These are phyloP conservation scores for Penicillium coffeae DNA, from an alignment of 495 filamentous ascomycete species.

Conservation along the genomic window DNA sequence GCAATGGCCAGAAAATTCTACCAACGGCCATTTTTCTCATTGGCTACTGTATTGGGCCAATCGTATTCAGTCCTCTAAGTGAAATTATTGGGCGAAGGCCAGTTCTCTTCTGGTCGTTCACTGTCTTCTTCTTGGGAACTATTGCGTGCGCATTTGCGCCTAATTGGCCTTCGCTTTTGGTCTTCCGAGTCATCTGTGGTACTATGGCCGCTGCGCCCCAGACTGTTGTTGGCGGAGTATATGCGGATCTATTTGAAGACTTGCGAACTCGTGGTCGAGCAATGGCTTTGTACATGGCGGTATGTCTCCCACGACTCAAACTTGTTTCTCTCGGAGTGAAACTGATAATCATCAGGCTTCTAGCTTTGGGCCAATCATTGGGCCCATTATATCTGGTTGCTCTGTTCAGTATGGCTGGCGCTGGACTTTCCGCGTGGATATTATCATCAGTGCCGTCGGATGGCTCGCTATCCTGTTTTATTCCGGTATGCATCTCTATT, in stretches of 20 bases:
- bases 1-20: slow-evolving; percentile 51
- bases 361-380: slow-evolving; percentile 62
- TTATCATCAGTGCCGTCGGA: slow-evolving; percentile 53
- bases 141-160: slow-evolving; percentile 67
- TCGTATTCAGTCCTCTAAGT: slow-evolving; percentile 66
- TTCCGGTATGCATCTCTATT: slow-evolving; percentile 34
- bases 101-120: slow-evolving; percentile 59
- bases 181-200: slow-evolving; percentile 66
- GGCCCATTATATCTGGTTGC: slow-evolving; percentile 66
- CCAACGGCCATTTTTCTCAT: slow-evolving; percentile 73
- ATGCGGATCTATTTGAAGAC: slow-evolving; percentile 66
- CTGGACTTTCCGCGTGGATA: slow-evolving; percentile 60
- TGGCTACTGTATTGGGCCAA: slow-evolving; percentile 63
- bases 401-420: slow-evolving; percentile 56
- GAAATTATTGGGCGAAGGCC: slow-evolving; percentile 66
- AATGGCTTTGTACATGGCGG: slow-evolving; percentile 69
- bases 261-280: slow-evolving; percentile 58
- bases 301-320: slow-evolving; percentile 30
- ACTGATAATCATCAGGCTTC: slow-evolving; percentile 45
- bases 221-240: slow-evolving; percentile 66
- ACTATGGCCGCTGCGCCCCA: slow-evolving; percentile 64
- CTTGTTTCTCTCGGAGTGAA: not conserved
- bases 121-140: slow-evolving; percentile 61
- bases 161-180: slow-evolving; percentile 59
- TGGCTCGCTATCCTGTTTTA: slow-evolving; percentile 43